phyloP scores from a whole-genome alignment of 2,329 filamentous ascomycete genomes.

The Colletotrichum sp. region DNA sequence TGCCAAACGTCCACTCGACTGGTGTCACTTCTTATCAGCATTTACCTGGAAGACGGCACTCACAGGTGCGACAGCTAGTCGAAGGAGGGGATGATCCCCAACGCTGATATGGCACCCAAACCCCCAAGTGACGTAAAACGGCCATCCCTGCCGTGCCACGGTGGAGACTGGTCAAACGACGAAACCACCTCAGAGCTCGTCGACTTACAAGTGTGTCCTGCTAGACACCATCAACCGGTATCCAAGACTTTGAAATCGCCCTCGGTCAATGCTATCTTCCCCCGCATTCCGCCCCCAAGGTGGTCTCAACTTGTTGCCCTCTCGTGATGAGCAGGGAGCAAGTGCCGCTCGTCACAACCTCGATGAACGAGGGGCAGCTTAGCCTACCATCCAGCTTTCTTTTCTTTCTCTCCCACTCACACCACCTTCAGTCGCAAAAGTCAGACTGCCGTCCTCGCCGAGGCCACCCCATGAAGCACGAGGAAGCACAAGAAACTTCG shows the following conservation, averaged over 20 bases:
- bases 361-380: neutral
- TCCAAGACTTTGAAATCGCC: neutral
- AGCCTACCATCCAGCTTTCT: neutral
- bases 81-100: neutral
- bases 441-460: neutral
- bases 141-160: conserved; percentile 12
- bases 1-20: neutral
- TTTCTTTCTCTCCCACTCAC: neutral
- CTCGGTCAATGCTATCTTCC: neutral
- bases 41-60: neutral
- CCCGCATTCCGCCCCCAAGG: conserved; percentile 7
- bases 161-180: neutral
- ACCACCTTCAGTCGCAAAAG: neutral
- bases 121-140: conserved; percentile 5
- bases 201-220: neutral
- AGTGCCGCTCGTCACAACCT: neutral
- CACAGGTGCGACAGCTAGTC: neutral
- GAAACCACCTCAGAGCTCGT: neutral
- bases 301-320: neutral
- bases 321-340: neutral
- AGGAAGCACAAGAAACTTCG: neutral
- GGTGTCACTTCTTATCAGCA: neutral
- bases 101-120: neutral
- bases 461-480: neutral
- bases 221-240: neutral